phyloP scores from a whole-genome alignment of 208 protist species.

The Paratrypanosoma confusum region DNA sequence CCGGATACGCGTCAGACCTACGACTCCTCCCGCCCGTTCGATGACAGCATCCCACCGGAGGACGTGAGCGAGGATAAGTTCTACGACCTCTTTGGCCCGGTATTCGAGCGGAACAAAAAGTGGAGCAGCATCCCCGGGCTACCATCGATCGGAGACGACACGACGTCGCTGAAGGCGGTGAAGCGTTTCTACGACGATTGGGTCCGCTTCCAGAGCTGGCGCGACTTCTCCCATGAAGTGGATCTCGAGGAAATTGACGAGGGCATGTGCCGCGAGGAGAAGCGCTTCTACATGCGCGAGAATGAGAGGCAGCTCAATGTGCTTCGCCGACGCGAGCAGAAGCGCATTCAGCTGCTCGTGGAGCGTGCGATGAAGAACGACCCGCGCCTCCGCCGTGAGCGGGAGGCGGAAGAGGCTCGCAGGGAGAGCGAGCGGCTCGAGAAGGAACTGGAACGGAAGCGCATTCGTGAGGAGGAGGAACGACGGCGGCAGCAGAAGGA shows the following conservation, averaged over 20 bases:
- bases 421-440: conserved; percentile 45
- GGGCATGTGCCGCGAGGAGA: conserved; percentile 92
- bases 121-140: conserved; percentile 56
- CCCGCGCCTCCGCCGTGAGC: conserved; percentile 81
- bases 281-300: conserved; percentile 94
- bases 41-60: conserved; percentile 84
- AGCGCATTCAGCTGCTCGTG: conserved; percentile 81
- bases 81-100: conserved; percentile 77
- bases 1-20: conserved; percentile 79
- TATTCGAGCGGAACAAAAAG: conserved; percentile 91
- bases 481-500: conserved; percentile 33
- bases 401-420: conserved; percentile 61
- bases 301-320: conserved; percentile 87
- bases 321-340: conserved; percentile 78
- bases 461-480: conserved; percentile 50
- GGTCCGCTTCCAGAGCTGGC: conserved; percentile 90
- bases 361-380: conserved; percentile 87
- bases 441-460: conserved; percentile 60
- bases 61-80: conserved; percentile 59
- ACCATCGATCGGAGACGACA: conserved; percentile 66
- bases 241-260: conserved; percentile 91
- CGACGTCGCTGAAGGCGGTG: conserved; percentile 59
- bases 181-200: conserved; percentile 94
- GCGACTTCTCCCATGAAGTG: conserved; percentile 91
- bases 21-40: conserved; percentile 92